These are phyloP conservation scores for Aspergillus jensenii DNA, from an alignment of 2,329 filamentous ascomycete genomes.

Conservation along the genomic window DNA sequence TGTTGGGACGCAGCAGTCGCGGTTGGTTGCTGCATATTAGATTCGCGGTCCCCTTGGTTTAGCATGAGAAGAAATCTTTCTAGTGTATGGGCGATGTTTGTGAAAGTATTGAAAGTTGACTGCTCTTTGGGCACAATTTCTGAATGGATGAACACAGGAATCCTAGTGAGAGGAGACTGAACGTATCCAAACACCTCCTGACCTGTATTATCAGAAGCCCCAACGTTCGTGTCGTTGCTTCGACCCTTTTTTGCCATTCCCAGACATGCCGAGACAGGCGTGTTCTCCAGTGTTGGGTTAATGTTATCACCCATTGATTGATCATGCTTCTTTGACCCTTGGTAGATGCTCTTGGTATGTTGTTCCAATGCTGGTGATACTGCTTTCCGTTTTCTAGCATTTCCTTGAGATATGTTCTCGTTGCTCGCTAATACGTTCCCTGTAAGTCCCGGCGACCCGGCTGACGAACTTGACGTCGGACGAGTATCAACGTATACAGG, in stretches of 20 bases:
- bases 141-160: conserved; percentile 27
- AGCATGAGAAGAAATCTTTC: conserved; percentile 4
- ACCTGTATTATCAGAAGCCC: neutral
- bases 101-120: neutral
- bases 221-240: neutral
- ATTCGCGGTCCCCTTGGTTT: neutral
- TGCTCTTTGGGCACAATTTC: neutral
- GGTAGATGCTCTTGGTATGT: neutral
- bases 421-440: conserved; percentile 20
- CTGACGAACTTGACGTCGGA: neutral
- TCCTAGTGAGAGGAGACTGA: conserved; percentile 24
- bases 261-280: neutral
- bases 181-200: neutral
- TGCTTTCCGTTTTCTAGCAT: conserved; percentile 11
- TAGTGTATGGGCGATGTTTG: neutral
- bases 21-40: neutral
- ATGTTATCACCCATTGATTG: neutral
- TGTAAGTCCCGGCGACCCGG: neutral
- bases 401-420: conserved; percentile 19
- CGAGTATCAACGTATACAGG: conserved; percentile 23
- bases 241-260: neutral
- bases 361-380: neutral
- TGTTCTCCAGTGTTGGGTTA: neutral
- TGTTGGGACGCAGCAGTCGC: neutral
- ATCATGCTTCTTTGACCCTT: neutral